phyloP scores from a whole-genome alignment of 1,284 basidiomycete species.

The Cutaneotrichosporon cavernicola region DNA sequence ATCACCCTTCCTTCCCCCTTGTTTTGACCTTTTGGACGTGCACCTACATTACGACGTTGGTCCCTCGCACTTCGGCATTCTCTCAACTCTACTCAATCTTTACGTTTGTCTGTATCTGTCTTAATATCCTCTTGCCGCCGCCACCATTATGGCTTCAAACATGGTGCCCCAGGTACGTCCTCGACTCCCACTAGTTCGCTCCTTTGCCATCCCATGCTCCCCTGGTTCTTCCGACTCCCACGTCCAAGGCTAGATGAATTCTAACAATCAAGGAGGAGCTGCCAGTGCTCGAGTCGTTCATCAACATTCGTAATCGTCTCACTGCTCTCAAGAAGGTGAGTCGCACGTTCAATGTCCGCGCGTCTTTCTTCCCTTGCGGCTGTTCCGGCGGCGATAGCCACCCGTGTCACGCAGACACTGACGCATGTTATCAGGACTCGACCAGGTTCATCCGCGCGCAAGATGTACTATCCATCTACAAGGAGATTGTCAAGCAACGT shows the following conservation, averaged over 20 bases:
- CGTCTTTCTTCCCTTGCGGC: background rate
- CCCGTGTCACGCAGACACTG: conserved; percentile 4
- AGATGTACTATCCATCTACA: conserved; percentile 92
- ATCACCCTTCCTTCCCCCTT: too few species aligned
- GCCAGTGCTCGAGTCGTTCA: conserved; percentile 90
- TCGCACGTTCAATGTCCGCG: background rate
- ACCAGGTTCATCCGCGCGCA: conserved; percentile 82
- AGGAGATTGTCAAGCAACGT: conserved; percentile 93
- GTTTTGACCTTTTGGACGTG: too few species aligned
- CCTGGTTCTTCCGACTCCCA: too few species aligned
- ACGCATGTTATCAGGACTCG: conserved; percentile 61
- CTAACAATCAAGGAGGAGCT: conserved; percentile 60
- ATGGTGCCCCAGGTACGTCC: conserved; percentile 51
- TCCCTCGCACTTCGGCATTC: background rate
- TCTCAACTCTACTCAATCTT: background rate
- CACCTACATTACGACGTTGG: too few species aligned
- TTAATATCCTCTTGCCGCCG: background rate
- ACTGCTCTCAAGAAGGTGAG: conserved; percentile 61
- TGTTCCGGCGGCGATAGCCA: background rate
- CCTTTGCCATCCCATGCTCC: background rate
- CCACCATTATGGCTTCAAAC: conserved; percentile 33
- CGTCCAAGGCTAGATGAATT: background rate
- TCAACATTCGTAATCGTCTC: conserved; percentile 83
- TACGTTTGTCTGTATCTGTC: background rate
- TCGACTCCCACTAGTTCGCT: background rate